phyloP scores from a whole-genome alignment of 2,329 filamentous ascomycete species.

The Phaeoacremonium minimum region DNA sequence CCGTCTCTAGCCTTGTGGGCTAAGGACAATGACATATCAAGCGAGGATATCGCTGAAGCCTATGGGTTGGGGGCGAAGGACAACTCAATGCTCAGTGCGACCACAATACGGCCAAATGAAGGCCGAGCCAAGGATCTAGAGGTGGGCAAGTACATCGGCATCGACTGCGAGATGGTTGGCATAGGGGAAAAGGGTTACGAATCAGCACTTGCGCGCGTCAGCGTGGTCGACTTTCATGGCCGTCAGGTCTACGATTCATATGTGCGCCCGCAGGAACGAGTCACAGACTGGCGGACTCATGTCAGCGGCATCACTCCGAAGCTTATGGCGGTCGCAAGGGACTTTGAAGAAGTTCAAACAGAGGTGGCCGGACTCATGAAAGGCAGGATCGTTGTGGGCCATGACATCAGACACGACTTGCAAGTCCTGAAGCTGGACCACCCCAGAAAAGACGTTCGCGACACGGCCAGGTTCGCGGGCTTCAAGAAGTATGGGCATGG shows the following conservation, averaged over 20 bases:
- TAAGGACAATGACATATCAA: slow-evolving; percentile 55
- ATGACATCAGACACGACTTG: slow-evolving; percentile 78
- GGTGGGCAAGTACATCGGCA: slow-evolving; percentile 82
- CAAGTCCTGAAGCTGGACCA: slow-evolving; percentile 74
- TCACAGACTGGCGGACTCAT: slow-evolving; percentile 86
- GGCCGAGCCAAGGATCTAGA: slow-evolving; percentile 59
- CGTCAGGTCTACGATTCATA: slow-evolving; percentile 92
- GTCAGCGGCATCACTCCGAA: slow-evolving; percentile 77
- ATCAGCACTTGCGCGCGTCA: slow-evolving; percentile 80
- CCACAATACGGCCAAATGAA: slow-evolving; percentile 54
- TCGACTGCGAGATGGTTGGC: slow-evolving; percentile 99
- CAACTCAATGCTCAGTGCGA: slow-evolving; percentile 41
- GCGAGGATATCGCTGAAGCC: slow-evolving; percentile 56
- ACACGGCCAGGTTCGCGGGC: slow-evolving; percentile 73
- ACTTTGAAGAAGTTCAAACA: slow-evolving; percentile 72
- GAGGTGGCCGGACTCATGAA: slow-evolving; percentile 66
- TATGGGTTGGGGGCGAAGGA: slow-evolving; percentile 52
- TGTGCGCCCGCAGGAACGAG: slow-evolving; percentile 70
- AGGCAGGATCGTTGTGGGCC: slow-evolving; percentile 73
- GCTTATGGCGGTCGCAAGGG: slow-evolving; percentile 65
- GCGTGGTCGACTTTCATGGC: slow-evolving; percentile 90
- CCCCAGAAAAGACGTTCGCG: slow-evolving; percentile 71
- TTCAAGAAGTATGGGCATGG: slow-evolving; percentile 69
- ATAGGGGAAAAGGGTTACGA: slow-evolving; percentile 66
- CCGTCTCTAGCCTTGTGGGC: slow-evolving; percentile 57